These are phyloP conservation scores for Gyromitra esculenta DNA, from an alignment of 2,329 filamentous ascomycete species.

Conservation along the genomic window DNA sequence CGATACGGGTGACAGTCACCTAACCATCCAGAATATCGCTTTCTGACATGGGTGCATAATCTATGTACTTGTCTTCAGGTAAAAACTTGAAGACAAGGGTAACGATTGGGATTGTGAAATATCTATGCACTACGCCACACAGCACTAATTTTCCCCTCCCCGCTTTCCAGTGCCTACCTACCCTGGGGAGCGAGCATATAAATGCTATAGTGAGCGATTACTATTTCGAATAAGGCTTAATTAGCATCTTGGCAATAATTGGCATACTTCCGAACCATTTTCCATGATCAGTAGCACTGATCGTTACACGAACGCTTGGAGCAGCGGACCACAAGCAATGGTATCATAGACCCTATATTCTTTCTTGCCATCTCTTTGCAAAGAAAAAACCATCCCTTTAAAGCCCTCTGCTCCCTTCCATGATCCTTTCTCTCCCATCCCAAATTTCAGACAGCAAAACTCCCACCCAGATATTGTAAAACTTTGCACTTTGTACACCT, in stretches of 20 bases:
- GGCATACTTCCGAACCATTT: slow-evolving; percentile 42
- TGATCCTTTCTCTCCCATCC: slow-evolving; percentile 32
- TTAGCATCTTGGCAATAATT: slow-evolving; percentile 19
- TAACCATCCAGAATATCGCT: not conserved
- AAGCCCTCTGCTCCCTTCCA: slow-evolving; percentile 45
- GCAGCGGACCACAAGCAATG: not conserved
- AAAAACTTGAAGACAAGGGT: too few species aligned
- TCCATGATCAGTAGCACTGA: slow-evolving; percentile 18
- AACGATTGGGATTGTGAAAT: too few species aligned
- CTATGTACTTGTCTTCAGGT: not conserved
- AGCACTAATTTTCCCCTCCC: too few species aligned
- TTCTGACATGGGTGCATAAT: slow-evolving; percentile 9
- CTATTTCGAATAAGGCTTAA: too few species aligned
- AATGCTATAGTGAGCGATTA: not conserved
- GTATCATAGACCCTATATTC: slow-evolving; percentile 29
- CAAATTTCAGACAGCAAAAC: slow-evolving; percentile 52
- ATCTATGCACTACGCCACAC: too few species aligned
- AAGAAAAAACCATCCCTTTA: slow-evolving; percentile 31
- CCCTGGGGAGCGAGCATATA: too few species aligned
- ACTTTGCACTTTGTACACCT: slow-evolving; percentile 53
- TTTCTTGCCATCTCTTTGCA: slow-evolving; percentile 22
- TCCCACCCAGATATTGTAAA: slow-evolving; percentile 51
- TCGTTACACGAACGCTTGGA: slow-evolving; percentile 2
- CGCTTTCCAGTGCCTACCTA: too few species aligned
- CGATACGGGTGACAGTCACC: not conserved